Base-by-base conservation (phyloP, 1,284 basidiomycete genomes). In the Apiotrichum porosum region DNA sequence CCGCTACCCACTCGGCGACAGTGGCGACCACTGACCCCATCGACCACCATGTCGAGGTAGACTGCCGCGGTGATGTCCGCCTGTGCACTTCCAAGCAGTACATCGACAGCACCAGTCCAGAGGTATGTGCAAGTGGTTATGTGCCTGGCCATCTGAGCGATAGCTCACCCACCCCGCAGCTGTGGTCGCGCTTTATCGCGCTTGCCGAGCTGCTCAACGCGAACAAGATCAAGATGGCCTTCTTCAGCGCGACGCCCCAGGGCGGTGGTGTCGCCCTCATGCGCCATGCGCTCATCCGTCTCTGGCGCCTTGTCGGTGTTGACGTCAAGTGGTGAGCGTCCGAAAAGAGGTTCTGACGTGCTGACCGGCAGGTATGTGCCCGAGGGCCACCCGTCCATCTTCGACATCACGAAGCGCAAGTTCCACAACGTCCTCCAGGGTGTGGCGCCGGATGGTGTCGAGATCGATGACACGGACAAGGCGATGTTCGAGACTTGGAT, bases 211-310 rank as follows among this genome's bases (percentile, higher is more conserved):
- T 88, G 64, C 78, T 91, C 37, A 82, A 83, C 47, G 82, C 85
- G 68, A 86, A 85, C 73, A 84, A 88, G 52, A 76, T 86, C 66
- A 88, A 87, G 72, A 85, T 91, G 52, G 83, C 83, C 30, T 91
- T 91, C 79, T 90, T 91, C 74, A 88, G 85, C 24, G 89, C 87
- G 13, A 91, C 88, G 8, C 88, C 88, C 8, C 88, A 91, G 75
- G 88, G 88, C 82, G 87, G 88, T 68, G 88, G 88, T 69, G 88
- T 92, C 54, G 88, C 88, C 35, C 80, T 92, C 44, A 89, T 91
- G 87, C 81, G 88, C 58, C 88, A 91, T 71, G 88, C 88, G 36
- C 74, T 92, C 61, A 83, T 91, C 68, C 80, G 88, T 47, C 86
- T 92, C 75, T 77, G 87, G 73, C 77, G 79, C 39, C 78, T 83